phyloP scores from a whole-genome alignment of 1,284 basidiomycete genomes.

The Apiotrichum sp. region DNA sequence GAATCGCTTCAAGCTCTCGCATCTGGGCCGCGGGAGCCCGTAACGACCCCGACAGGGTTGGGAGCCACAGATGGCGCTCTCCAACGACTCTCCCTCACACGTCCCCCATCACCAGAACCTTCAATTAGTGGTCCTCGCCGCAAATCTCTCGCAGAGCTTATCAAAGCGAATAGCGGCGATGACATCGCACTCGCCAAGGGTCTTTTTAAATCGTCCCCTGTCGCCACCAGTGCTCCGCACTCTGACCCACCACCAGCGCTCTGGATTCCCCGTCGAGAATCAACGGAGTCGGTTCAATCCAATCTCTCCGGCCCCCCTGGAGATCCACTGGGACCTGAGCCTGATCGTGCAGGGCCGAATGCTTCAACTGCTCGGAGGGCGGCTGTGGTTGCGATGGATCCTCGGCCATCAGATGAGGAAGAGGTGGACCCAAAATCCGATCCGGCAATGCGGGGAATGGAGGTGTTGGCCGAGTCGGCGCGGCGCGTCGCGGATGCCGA shows the following conservation, averaged over 20 bases:
- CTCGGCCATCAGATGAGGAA: conserved; percentile 10
- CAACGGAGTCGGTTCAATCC: conserved; percentile 23
- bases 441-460: conserved; percentile 39
- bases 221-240: not conserved
- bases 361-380: not conserved
- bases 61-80: not conserved
- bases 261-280: conserved; percentile 24
- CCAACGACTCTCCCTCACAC: conserved; percentile 17
- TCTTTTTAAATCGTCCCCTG: conserved; percentile 1
- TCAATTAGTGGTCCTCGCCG: conserved; percentile 14
- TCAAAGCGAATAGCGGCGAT: conserved; percentile 37
- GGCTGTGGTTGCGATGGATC: not conserved
- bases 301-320: not conserved
- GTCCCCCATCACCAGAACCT: conserved; percentile 26
- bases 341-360: not conserved
- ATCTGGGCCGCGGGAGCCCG: not conserved
- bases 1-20: conserved; percentile 8
- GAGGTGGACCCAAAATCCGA: conserved; percentile 21
- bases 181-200: conserved; percentile 23
- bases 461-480: conserved; percentile 37
- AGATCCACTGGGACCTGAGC: not conserved
- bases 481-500: conserved; percentile 31
- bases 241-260: not conserved
- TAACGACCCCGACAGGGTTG: not conserved
- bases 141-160: conserved; percentile 36